Conservation (phyloP, 257 asterid species). For the Paulownia fortunei region DNA sequence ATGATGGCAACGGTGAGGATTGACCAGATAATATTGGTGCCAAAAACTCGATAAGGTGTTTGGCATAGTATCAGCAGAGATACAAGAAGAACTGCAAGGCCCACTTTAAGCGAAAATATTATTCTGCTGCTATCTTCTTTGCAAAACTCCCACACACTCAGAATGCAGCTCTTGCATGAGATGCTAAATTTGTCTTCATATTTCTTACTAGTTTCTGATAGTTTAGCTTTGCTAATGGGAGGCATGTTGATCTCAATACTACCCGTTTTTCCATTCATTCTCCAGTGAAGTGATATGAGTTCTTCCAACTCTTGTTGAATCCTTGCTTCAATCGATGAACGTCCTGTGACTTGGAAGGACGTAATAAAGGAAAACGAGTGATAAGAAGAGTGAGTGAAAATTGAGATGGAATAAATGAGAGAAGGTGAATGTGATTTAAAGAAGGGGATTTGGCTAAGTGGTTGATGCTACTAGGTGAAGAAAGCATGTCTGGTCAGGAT, state of each 20-base stretch:
- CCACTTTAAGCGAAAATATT: constrained; percentile 65
- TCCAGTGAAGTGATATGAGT: constrained; percentile 31
- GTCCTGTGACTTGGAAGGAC: neutral
- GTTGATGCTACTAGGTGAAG: constrained; percentile 50
- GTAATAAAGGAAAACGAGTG: neutral
- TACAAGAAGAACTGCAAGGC: constrained; percentile 68
- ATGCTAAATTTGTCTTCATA: neutral
- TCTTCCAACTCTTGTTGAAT: neutral
- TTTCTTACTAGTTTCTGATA: constrained; percentile 29
- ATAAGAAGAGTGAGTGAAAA: neutral
- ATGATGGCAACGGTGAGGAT: constrained; percentile 80
- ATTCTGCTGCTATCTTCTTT: constrained; percentile 64
- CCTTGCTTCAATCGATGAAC: neutral
- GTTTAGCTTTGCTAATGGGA: constrained; percentile 32
- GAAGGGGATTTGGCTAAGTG: constrained; percentile 36
- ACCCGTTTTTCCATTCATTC: constrained; percentile 67
- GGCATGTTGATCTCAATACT: constrained; percentile 56
- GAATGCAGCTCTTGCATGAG: constrained; percentile 37
- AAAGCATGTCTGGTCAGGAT: constrained; percentile 34
- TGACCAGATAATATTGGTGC: constrained; percentile 71
- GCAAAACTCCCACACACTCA: constrained; percentile 57
- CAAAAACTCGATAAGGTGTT: constrained; percentile 61
- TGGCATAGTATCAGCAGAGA: constrained; percentile 62
- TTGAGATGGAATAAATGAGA: constrained; percentile 34
- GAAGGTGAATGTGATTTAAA: constrained; percentile 38